Conservation (phyloP, 2,329 filamentous ascomycete genomes). For the Trichophyton schoenleinii region DNA sequence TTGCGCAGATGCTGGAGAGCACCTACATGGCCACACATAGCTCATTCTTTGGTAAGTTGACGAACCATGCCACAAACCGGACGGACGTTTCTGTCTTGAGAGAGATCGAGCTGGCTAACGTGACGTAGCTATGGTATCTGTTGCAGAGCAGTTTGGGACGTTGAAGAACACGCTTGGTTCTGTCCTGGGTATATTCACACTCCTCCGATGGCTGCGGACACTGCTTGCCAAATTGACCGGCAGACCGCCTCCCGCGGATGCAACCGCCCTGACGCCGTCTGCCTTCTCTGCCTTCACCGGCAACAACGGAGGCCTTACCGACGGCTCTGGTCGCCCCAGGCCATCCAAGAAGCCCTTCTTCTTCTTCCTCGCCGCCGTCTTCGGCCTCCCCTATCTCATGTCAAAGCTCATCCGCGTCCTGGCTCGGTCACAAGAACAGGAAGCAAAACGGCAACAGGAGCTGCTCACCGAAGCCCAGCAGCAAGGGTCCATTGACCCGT, state of each 20-base stretch:
- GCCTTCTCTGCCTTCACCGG: constrained; percentile 85
- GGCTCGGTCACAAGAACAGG: constrained; percentile 72
- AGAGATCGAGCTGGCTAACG: not conserved
- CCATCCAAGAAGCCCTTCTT: constrained; percentile 92
- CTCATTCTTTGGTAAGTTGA: constrained; percentile 77
- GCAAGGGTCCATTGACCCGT: constrained; percentile 56
- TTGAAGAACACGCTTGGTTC: constrained; percentile 87
- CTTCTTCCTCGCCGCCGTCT: constrained; percentile 88
- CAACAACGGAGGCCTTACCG: constrained; percentile 33
- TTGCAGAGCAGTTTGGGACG: constrained; percentile 93
- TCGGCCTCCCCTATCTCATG: constrained; percentile 94
- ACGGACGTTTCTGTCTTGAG: not conserved
- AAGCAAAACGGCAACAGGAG: constrained; percentile 41
- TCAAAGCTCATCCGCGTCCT: constrained; percentile 83
- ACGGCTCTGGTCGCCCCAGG: constrained; percentile 42
- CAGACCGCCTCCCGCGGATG: constrained; percentile 75
- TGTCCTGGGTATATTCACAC: constrained; percentile 84
- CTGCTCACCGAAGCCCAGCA: constrained; percentile 37
- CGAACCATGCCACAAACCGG: not conserved
- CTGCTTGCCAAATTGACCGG: constrained; percentile 86
- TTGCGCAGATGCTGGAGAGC: constrained; percentile 98
- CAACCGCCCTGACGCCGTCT: constrained; percentile 72
- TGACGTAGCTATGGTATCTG: constrained; percentile 77
- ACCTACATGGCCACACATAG: constrained; percentile 99
- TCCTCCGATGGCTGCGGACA: constrained; percentile 89